Base-by-base conservation (phyloP, 2,329 filamentous ascomycete genomes). In the Epichloe sp. region DNA sequence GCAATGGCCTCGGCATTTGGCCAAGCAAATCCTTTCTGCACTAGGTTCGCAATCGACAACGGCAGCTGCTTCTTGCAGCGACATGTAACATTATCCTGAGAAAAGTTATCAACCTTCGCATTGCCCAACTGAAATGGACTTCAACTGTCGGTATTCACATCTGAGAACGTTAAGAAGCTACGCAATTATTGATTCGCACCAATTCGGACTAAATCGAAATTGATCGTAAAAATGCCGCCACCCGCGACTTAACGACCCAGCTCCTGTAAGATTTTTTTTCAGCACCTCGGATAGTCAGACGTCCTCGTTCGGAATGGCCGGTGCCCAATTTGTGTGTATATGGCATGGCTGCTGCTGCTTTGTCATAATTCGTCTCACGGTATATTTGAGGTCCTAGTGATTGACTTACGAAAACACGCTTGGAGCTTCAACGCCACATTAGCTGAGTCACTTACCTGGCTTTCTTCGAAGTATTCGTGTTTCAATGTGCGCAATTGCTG, bases 171-270 rank as follows among this genome's bases (percentile, higher is more conserved):
- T 49, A 43, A 47, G 23, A 53, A 44, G 38, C 44, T 44, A 52
- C 43, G 44, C 49, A 41, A 44, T 48, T 23, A 35, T 50, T 49
- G n/a, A 52, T 48, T 47, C 52, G 52, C 52, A 41, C 48, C 40
- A 38, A 38, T 38, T 54, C 50, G 47, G 54, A 56, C 48, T 64
- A 57, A 60, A 53, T 56, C 59, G 62, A 55, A 64, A 53, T 57
- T 58, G 54, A 59, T 55, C 59, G 62, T 67, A 65, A 67, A 60
- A 59, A 56, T 62, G 57, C 59, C 60, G 59, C 59, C 54, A 51
- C 53, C 55, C 58, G 55, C 59, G 58, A 64, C 57, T 53, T 56
- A 54, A 54, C 55, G 37, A 58, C 36, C 55, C 54, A 60, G 52
- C 56, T 58, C 58, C 59, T 63, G 65, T 67, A 63, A 66, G 63